Conservation (phyloP, 345 rosid genomes). For the Erodium maritimum region DNA sequence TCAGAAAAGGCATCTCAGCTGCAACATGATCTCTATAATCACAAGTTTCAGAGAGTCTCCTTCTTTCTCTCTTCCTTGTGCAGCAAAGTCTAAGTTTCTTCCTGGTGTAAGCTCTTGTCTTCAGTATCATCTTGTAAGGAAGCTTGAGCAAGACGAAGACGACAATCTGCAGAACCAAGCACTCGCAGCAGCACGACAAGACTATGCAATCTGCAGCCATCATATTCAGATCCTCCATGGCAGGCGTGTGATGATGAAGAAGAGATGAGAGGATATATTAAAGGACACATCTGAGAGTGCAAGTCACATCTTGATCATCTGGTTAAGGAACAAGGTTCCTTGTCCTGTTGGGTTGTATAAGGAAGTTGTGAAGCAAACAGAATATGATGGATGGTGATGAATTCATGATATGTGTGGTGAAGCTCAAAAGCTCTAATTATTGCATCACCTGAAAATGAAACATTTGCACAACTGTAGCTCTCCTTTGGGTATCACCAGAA, state of each 20-base stretch:
- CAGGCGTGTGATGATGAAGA: slow-evolving; percentile 1
- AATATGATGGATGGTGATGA: slow-evolving; percentile 15
- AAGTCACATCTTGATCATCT: slow-evolving; percentile 19
- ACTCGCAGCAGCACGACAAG: slow-evolving; percentile 71
- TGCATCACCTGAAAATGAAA: slow-evolving; percentile 10
- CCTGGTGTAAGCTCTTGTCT: slow-evolving; percentile 38
- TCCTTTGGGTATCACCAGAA: too few relatives aligned
- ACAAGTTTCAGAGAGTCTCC: slow-evolving; percentile 1
- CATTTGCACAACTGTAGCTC: too few relatives aligned
- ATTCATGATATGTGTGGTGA: slow-evolving; percentile 11
- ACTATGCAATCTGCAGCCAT: slow-evolving; percentile 69
- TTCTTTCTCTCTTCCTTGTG: neutral
- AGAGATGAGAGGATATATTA: neutral
- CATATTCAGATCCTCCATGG: slow-evolving; percentile 52
- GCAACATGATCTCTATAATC: too few relatives aligned
- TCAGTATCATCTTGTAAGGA: slow-evolving; percentile 41
- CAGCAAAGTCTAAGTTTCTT: slow-evolving; percentile 28
- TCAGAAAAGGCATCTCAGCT: neutral
- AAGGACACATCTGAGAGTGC: slow-evolving; percentile 3
- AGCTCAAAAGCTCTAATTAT: slow-evolving; percentile 11
- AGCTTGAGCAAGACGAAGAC: slow-evolving; percentile 46
- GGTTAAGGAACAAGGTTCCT: slow-evolving; percentile 30
- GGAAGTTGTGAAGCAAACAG: slow-evolving; percentile 32
- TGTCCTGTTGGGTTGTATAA: slow-evolving; percentile 30
- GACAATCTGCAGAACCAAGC: slow-evolving; percentile 50